Base-by-base conservation (phyloP, 106 monocot genomes). In the Amphibolis antarctica region DNA sequence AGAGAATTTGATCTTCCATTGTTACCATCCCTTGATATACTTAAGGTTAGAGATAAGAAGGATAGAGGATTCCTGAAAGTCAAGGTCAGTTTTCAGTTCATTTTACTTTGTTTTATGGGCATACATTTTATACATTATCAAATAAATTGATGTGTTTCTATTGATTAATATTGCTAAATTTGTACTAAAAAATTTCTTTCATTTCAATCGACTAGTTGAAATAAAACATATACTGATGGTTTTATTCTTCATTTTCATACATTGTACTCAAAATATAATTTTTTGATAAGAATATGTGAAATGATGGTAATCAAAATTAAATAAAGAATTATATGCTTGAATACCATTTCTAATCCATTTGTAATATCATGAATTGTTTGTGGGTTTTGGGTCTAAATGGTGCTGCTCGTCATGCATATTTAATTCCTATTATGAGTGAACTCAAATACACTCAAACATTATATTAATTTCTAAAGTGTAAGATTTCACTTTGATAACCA, bases 21-120 rank as follows among this genome's bases (percentile, higher is more conserved):
- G 75, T 59, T 82, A 42, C 74, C 85, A n/a, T 72, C 91, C 46
- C 77, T 88, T 0, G 91, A 91, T 77, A 86, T 79, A 66, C 48
- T 87, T 45, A 99, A 91, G 72, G 68, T 87, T 50, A 91, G 77
- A 70, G 98, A 99, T 60, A 99, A 85, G 74, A 98, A 99, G 68
- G 91, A 99, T 55, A 79, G 98, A 68, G 98, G 98, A 53, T 81
- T 75, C 28, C 62, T 99, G 23, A 87, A 82, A 25, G 24, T 99
- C 30, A 82, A 87, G 90, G 98, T 91, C 20, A 74, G 75, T 6
- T 14, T 28, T 51, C 28, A 12, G 7, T 25, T 18, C 15, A 28
- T 14, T 25, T 28, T 28, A 28, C 5, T 15, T 11, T 27, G 14
- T 27, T 14, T 29, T 4, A 56, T 56, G 4, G 5, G 22, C 26